Evolutionary conservation across 1,139 yeast species (phyloP), one percentile per base, ranked within the genome.

Genomic region (Suhomyces anneliseae): DNA sequence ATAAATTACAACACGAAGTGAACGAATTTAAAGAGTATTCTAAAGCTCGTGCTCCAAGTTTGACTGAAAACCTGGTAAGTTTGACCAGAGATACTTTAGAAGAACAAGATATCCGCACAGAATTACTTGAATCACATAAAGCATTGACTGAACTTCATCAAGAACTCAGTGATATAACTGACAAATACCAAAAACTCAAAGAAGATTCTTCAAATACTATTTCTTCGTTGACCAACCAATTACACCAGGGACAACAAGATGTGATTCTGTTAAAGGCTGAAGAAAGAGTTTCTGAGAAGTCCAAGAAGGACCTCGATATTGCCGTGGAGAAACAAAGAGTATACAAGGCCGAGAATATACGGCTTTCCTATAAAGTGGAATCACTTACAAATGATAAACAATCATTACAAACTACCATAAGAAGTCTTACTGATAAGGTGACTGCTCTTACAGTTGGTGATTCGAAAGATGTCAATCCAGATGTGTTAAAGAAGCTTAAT

Each of bases 311-410:
- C 27, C 61, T 79, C 37, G 72, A 74, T 31, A 54, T 59, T 6
- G 76, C 83, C 0, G 69, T 72, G 8, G 76, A 78, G 27, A 79
- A 78, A 52, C 81, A 79, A 50, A 60, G 83, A 39, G 61, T 69
- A 4, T 60, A 74, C 39, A 72, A 74, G 36, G 76, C 83, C 5
- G 86, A 81, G 51, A 79, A 78, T 51, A 70, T 74, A 26, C 68
- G 74, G 50, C 59, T 77, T 27, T 66, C 73, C 5, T 74, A 74
- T 57, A 62, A 72, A 32, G 58, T 73, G 26, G 79, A 80, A 45
- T 54, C 74, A 12, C 50, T 73, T 14, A 58, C 62, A 27, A 66
- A 66, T 27, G 81, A 77, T 40, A 72, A 75, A 48, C 60, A 60
- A 3, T 55, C 66, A 5, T 48, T 76, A 37, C 70, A 66, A 43